phyloP scores from a whole-genome alignment of 352 stramenopile genomes.

The Globisporangium takayamanum region DNA sequence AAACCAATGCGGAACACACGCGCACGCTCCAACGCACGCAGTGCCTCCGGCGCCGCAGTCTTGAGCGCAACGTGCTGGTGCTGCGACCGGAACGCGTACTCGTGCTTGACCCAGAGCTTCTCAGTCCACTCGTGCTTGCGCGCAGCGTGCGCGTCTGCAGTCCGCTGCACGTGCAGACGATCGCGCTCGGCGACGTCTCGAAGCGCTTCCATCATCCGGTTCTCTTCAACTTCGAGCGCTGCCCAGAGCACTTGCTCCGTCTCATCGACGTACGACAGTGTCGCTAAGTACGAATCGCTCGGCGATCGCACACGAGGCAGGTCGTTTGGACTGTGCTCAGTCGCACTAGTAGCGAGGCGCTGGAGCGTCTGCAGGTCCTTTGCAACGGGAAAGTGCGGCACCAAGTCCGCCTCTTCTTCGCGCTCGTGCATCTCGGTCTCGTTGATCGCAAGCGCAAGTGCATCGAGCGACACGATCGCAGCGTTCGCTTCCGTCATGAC shows the following conservation, averaged over 20 bases:
- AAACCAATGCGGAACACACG: slow-evolving; percentile 43
- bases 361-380: slow-evolving; percentile 36
- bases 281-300: not conserved
- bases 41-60: slow-evolving; percentile 20
- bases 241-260: slow-evolving; percentile 58
- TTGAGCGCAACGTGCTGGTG: slow-evolving; percentile 39
- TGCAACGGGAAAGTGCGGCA: slow-evolving; percentile 59
- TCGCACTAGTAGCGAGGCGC: not conserved
- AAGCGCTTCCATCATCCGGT: slow-evolving; percentile 58
- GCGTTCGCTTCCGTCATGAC: slow-evolving; percentile 51
- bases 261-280: slow-evolving; percentile 24
- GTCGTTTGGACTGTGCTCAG: not conserved
- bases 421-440: slow-evolving; percentile 65
- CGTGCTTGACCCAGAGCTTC: slow-evolving; percentile 54
- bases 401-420: slow-evolving; percentile 59
- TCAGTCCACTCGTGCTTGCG: slow-evolving; percentile 42
- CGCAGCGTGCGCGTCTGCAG: slow-evolving; percentile 11
- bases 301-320: not conserved
- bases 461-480: slow-evolving; percentile 47
- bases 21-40: slow-evolving; percentile 22
- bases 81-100: slow-evolving; percentile 66
- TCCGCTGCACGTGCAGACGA: slow-evolving; percentile 22
- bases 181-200: slow-evolving; percentile 40
- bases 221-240: slow-evolving; percentile 78
- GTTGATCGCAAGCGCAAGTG: slow-evolving; percentile 55